Base-by-base conservation (phyloP, 192 early-diverging fungal species). In the Coemansia furcata region DNA sequence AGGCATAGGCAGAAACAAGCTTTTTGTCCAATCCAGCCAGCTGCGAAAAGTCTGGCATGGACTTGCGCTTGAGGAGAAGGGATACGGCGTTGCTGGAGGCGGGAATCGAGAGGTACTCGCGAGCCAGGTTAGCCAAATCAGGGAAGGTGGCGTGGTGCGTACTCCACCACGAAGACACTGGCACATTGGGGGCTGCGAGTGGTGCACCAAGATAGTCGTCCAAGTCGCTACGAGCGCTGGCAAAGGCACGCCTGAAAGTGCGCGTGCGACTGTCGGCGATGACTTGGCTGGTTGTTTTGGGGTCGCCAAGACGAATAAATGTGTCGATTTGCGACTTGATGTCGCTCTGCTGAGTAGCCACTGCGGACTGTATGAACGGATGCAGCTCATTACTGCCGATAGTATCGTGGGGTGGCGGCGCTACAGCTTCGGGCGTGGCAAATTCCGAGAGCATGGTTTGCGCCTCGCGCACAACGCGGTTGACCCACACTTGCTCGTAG, bases 61-160 rank as follows among this genome's bases (percentile, higher is more conserved):
- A 62, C 44, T 30, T 44, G 19, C 60, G 65, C 36, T 49, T 60
- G 12, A 82, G 60, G 10, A 76, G 44, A 3, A 62, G 40, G 0
- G 79, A 47, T 14, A 66, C 33, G 1, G 63, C 32, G 32, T 65
- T 46, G 68, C 79, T 70, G 38, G 73, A 63, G 0, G 79, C 74
- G 0, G 79, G 60, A 38, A 82, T 76, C 30, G 79, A 55, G 36
- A 76, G 63, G 36, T 82, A 82, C 64, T 82, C 79, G 21, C 71
- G 67, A 15, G 68, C 79, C 33, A 76, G 63, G 33, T 62, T 69
- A 11, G 73, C 52, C 55, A 82, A 61, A 3, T 50, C 65, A 4
- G 79, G 79, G 58, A 73, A 76, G 6, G 71, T 71, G 4, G 65
- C 64, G 29, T 59, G 44, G 66, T 82, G 73, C 35, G 72, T 46